Base-by-base conservation (phyloP, 2,329 filamentous ascomycete genomes). In the Aureobasidium sp. region DNA sequence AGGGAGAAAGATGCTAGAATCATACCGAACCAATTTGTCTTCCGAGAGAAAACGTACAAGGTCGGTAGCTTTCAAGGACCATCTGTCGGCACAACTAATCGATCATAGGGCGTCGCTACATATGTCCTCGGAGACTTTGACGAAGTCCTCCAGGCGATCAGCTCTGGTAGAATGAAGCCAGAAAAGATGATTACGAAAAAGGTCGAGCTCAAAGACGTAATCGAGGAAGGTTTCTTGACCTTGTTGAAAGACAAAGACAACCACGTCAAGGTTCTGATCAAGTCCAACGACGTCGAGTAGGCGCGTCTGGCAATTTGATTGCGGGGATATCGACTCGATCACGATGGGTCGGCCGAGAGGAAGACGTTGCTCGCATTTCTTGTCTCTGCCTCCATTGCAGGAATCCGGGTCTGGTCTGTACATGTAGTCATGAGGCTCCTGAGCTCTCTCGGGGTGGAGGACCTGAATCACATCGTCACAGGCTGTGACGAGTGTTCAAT, bases 101-200 rank as follows among this genome's bases (percentile, higher is more conserved):
- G 9, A 20, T 22, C 20, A 4, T n/a, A 60, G 57, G 57, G 79
- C 37, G 76, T 82, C 39, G 79, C 79, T 29, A 82, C 79, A 1
- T 83, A 81, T 68, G 73, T 76, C 45, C 72, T 77, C n/a, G 78
- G 77, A 1, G 80, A 83, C 64, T 82, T 81, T 64, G 75, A 80
- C 63, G 73, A 73, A 27, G 75, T 79, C 41, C 70, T 81, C 63
- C 74, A 81, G 61, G 80, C 79, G 9, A 71, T 81, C 34, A 73
- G 73, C 2, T 71, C 75, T 22, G 78, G 78, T 5, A 71, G 73
- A 44, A 77, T 78, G 70, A 72, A 73, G 53, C 75, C 75, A 14
- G 68, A 75, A 39, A 72, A 73, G 49, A 80, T 81, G 79, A 79
- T 81, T 51, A 80, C 78, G n/a, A 77, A 77, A 68, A 72, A 70